Conservation (phyloP, 306 rosid species). For the Quercus cerris region DNA sequence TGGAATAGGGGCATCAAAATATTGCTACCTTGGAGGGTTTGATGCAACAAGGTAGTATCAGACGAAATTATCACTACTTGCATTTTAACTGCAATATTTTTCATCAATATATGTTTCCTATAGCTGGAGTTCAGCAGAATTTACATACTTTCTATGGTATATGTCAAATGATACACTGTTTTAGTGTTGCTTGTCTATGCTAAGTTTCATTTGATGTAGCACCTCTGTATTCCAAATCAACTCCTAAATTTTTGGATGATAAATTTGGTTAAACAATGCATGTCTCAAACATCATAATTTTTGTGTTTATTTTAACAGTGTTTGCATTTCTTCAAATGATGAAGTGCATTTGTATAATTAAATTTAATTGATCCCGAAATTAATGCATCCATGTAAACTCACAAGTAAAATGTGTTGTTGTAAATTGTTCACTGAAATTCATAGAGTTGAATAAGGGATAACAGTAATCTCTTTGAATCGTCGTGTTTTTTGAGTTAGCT, state of each 20-base stretch:
- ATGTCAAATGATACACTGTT: not conserved
- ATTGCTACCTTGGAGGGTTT: conserved; percentile 90
- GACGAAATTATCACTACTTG: not conserved
- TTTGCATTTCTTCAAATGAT: not conserved
- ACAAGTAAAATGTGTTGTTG: not conserved
- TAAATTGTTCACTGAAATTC: not conserved
- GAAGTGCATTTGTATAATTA: not conserved
- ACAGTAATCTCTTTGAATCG: not conserved
- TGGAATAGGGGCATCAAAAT: conserved; percentile 85
- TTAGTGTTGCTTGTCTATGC: not conserved
- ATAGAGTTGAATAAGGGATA: no score
- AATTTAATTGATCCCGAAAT: no score
- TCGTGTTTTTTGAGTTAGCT: not conserved
- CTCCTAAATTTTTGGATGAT: not conserved
- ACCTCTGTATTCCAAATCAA: not conserved
- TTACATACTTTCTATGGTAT: not conserved
- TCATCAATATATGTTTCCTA: not conserved
- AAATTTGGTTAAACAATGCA: not conserved
- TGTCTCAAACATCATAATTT: not conserved
- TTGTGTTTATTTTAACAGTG: not conserved
- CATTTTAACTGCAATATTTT: not conserved
- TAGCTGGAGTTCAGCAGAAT: not conserved
- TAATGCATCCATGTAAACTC: no score
- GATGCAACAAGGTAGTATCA: conserved; percentile 86
- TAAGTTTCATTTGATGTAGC: not conserved